Conservation (phyloP, 73 alveolate species). For the Durusdinium trenchii region DNA sequence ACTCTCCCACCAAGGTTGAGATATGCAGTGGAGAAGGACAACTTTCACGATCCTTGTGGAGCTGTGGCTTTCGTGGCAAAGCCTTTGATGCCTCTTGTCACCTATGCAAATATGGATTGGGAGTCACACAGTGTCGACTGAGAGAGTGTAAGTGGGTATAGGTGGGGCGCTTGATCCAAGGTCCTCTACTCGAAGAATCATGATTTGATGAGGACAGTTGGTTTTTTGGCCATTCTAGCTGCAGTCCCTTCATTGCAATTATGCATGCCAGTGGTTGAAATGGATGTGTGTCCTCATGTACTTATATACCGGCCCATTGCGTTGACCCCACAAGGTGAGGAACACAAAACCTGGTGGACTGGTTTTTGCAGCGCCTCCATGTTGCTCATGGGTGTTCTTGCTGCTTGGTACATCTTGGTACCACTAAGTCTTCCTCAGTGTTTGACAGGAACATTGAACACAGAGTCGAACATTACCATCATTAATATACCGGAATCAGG, state of each 20-base stretch:
- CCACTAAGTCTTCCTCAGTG: not conserved
- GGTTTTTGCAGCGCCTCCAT: not conserved
- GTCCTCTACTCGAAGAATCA: constrained; percentile 26
- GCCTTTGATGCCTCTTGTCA: constrained; percentile 24
- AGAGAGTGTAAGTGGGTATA: not conserved
- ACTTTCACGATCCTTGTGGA: constrained; percentile 16
- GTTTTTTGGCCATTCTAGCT: not conserved
- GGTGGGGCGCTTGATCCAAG: not conserved
- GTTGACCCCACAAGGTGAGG: not conserved
- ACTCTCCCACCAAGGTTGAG: not conserved
- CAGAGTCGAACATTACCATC: not conserved
- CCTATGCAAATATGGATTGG: not conserved
- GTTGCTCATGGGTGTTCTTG: constrained; percentile 11
- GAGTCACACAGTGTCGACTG: too few species aligned
- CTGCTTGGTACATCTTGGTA: not conserved
- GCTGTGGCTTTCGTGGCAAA: constrained; percentile 5
- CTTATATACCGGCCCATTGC: not conserved
- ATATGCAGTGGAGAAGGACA: constrained; percentile 46
- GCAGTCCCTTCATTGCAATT: not conserved
- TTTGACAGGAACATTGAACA: not conserved
- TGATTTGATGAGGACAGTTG: not conserved
- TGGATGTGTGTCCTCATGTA: not conserved
- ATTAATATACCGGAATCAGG: not conserved
- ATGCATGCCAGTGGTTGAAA: not conserved
- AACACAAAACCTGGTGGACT: not conserved